Evolutionary conservation across 148 eudicot genomes (phyloP), one percentile per base, ranked within the genome.

Genomic region (Amaranthus hypochondriacus): DNA sequence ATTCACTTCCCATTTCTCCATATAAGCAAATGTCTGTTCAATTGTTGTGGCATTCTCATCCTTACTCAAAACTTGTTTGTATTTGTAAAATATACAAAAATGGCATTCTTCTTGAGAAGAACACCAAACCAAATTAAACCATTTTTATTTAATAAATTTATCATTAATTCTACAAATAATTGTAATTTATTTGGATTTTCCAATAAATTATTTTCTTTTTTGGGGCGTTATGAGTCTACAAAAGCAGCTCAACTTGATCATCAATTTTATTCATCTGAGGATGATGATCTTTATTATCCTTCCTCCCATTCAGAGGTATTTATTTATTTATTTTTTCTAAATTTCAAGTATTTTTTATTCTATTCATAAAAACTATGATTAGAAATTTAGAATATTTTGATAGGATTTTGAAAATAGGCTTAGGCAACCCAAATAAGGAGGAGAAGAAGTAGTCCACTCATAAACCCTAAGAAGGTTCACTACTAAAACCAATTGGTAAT

Each of bases 71-170:
- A 2, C 51, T 15, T 12, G 9, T 44, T 63, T 47, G 18, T 18
- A 18, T n/a, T 53, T 6, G 63, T 55, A 52, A 12, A 6, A 50
- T 28, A 48, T 18, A 18, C 28, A 54, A 11, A 55, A 6, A 82
- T 82, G 85, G 85, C 84, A 48, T 54, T 70, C 2, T 80, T 78
- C 48, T 49, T 80, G n/a, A 77, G 73, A 56, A 82, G 72, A 78
- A 73, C 88, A 77, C 69, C 59, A 15, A 50, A 50, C 56, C 7
- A 80, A 14, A 13, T 69, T 12, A 68, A 67, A 62, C 66, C 69
- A 3, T 69, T 77, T 2, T 70, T 39, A 14, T 55, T 11, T 7
- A 44, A n/a, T 51, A 68, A 46, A 28, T 54, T 55, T 14, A 18
- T 10, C 39, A 9, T 65, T 21, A 18, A 49, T 51, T 46, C 6